phyloP scores from a whole-genome alignment of 768 basidiomycete species.

The Cystobasidium tubakii region DNA sequence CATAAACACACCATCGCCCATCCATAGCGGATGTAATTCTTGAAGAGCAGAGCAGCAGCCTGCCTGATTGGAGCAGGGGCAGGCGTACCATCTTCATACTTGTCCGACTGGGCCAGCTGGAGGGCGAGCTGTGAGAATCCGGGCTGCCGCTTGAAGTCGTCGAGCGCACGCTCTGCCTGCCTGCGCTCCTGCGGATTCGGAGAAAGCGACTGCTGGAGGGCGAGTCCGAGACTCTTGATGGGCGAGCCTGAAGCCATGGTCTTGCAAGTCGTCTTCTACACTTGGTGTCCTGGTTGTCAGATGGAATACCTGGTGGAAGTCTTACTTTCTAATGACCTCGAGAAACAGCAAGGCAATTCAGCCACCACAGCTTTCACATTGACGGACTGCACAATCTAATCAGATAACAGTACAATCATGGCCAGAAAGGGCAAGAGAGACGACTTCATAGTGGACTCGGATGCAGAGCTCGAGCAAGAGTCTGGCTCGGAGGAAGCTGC shows the following conservation, averaged over 20 bases:
- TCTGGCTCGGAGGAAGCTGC: background rate
- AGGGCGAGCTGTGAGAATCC: slow-evolving; percentile 78
- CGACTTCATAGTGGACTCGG: background rate
- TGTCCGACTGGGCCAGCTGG: slow-evolving; percentile 63
- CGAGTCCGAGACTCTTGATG: slow-evolving; percentile 34
- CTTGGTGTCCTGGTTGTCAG: background rate
- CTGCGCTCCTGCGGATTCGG: slow-evolving; percentile 62
- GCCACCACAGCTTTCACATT: background rate
- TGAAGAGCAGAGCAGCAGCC: slow-evolving; percentile 81
- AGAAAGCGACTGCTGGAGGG: slow-evolving; percentile 40
- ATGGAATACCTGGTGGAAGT: too few relatives aligned
- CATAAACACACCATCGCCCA: slow-evolving; percentile 71
- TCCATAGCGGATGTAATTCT: slow-evolving; percentile 76
- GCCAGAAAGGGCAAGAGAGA: background rate
- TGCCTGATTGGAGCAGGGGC: slow-evolving; percentile 68
- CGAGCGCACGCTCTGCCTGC: slow-evolving; percentile 72
- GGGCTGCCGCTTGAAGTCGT: slow-evolving; percentile 61
- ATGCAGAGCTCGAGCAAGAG: too few relatives aligned
- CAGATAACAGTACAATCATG: background rate
- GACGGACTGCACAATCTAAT: background rate
- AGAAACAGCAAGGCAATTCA: background rate
- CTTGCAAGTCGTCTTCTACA: background rate
- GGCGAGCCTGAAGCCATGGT: background rate
- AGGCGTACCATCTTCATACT: slow-evolving; percentile 40
- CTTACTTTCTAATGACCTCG: background rate